Conservation (phyloP, 2,329 filamentous ascomycete genomes). For the Neonectria coccinea region DNA sequence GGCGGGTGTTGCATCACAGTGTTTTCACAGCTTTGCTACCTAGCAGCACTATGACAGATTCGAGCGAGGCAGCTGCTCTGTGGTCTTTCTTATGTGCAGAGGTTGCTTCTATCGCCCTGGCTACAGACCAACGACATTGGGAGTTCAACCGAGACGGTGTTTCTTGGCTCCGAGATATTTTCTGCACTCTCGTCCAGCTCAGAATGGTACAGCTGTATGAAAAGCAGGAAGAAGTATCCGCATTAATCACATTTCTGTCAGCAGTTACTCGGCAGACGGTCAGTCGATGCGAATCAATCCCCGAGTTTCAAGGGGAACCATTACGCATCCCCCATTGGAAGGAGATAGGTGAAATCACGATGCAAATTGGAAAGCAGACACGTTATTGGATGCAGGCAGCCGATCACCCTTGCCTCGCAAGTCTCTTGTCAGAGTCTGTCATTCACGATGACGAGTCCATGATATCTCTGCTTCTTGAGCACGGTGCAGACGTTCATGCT, state of each 20-base stretch:
- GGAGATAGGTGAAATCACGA: background rate
- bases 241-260: background rate
- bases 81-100: background rate
- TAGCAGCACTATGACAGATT: background rate
- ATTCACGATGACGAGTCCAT: constrained; percentile 2
- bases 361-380: background rate
- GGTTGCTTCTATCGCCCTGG: no score
- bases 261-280: no score
- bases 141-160: no score
- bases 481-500: background rate
- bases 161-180: no score
- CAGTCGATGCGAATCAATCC: no score
- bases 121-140: no score
- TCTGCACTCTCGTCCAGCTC: background rate
- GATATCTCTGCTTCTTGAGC: background rate
- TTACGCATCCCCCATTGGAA: background rate
- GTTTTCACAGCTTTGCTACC: background rate
- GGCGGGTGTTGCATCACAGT: background rate
- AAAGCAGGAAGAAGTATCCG: background rate
- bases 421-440: background rate
- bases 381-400: background rate
- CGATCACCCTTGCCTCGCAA: no score
- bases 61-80: background rate
- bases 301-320: no score
- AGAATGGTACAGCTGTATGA: background rate